Evolutionary conservation across 2,329 filamentous ascomycete genomes (phyloP), one percentile per base, ranked within the genome.

Genomic region (Myriangium duriaei): DNA sequence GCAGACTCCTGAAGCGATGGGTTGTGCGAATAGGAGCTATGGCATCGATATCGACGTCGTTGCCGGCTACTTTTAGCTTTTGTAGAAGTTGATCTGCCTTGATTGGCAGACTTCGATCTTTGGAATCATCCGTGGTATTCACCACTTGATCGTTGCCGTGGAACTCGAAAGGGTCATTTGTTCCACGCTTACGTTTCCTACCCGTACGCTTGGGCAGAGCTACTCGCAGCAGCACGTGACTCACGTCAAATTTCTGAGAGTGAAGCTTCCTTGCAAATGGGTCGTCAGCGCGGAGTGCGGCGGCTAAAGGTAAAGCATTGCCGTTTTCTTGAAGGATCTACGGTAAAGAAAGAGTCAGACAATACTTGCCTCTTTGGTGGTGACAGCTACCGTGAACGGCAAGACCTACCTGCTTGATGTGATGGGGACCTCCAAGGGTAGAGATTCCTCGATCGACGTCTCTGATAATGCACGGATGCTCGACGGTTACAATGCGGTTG

Each of bases 141-240:
- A 7, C 21, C 7, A 26, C n/a, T 26, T 26, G 21, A n/a, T 4
- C 15, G 4, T n/a, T 14, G 19, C 28, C 11, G 28, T 42, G 37
- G 14, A 28, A 41, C 13, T 41, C 29, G 37, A 51, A 59, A 0
- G 79, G 76, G 4, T 68, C 79, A 39, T 77, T 56, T 4, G 75
- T 76, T n/a, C 84, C 86, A 48, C 79, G 70, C 62, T 87, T 94
- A 42, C 87, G 74, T 59, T 82, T 93, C 43, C 85, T 74, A 3
- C 87, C 87, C 2, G 86, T 95, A 40, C 84, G 69, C 57, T 79
- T 91, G 0, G 91, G 88, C 1, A 96, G 75, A 0, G 80, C 86
- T 39, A 98, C 70, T 55, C 86, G 87, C 37, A 98, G 67, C 13
- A 96, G 69, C 13, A 96, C 64, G 52, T 95, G 93, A 53, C 86